Conservation (phyloP, 305 asterid species). For the Nicotiana rustica region DNA sequence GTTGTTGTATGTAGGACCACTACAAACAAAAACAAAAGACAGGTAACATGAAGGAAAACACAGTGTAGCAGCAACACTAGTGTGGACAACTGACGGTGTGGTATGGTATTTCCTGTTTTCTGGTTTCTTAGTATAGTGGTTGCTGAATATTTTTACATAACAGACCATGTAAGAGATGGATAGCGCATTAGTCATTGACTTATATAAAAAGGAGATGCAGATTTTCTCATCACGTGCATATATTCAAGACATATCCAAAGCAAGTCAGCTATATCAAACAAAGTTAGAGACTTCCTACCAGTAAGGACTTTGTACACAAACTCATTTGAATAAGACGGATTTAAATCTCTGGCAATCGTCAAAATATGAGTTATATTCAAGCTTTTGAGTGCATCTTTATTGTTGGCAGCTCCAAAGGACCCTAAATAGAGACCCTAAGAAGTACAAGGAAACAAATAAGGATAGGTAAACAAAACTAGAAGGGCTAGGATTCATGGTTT, state of each 20-base stretch:
- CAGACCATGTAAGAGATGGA: background rate
- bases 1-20: background rate
- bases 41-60: background rate
- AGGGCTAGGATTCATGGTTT: background rate
- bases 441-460: conserved; percentile 31
- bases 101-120: background rate
- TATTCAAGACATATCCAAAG: conserved; percentile 22
- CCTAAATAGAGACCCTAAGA: conserved; percentile 85
- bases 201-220: background rate
- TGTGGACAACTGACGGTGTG: background rate
- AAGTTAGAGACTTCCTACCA: conserved; percentile 45
- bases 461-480: background rate
- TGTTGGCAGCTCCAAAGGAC: conserved; percentile 75
- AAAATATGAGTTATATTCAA: conserved; percentile 73
- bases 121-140: background rate
- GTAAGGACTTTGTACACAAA: conserved; percentile 66
- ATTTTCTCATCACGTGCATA: background rate
- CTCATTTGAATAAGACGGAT: conserved; percentile 61
- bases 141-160: background rate
- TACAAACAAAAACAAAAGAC: conserved; percentile 12
- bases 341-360: conserved; percentile 58
- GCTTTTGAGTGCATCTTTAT: conserved; percentile 57
- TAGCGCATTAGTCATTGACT: background rate
- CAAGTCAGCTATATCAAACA: conserved; percentile 16
- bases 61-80: background rate